Evolutionary conservation across 352 stramenopile genomes (phyloP).

Genomic region (Lagenidium giganteum): DNA sequence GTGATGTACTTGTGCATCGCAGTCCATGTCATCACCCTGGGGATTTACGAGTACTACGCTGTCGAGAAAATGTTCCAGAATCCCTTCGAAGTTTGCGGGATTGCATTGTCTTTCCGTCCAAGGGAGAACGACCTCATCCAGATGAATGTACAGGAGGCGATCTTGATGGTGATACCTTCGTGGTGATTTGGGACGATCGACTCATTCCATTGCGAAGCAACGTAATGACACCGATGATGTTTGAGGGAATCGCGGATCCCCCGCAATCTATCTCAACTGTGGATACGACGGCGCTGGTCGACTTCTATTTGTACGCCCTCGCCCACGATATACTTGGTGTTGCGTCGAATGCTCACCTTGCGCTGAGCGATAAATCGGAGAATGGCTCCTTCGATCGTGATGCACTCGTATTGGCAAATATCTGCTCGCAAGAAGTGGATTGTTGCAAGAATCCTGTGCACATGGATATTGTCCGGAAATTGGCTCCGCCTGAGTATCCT

Average conservation of each 20-base stretch:
- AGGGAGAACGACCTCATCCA: slow-evolving; percentile 59
- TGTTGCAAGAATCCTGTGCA: slow-evolving; percentile 45
- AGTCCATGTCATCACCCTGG: slow-evolving; percentile 76
- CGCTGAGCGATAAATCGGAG: slow-evolving; percentile 41
- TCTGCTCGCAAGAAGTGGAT: slow-evolving; percentile 74
- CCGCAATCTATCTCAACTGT: slow-evolving; percentile 27
- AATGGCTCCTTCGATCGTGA: slow-evolving; percentile 41
- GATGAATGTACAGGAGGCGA: slow-evolving; percentile 80
- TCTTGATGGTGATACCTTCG: slow-evolving; percentile 77
- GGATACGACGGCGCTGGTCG: slow-evolving; percentile 33
- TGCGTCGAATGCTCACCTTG: slow-evolving; percentile 75
- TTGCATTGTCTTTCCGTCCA: slow-evolving; percentile 75
- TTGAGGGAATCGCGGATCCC: slow-evolving; percentile 19
- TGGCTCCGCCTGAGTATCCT: slow-evolving; percentile 54
- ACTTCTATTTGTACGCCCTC: slow-evolving; percentile 75
- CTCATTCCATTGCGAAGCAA: slow-evolving; percentile 47
- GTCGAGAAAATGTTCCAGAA: slow-evolving; percentile 35
- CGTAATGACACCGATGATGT: slow-evolving; percentile 42
- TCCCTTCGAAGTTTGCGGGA: slow-evolving; percentile 46
- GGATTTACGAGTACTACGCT: slow-evolving; percentile 64
- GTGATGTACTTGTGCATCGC: slow-evolving; percentile 65
- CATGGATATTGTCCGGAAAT: slow-evolving; percentile 38
- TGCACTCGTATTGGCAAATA: slow-evolving; percentile 48
- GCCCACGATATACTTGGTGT: slow-evolving; percentile 69
- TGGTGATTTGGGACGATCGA: slow-evolving; percentile 76